Percentiles rank a stretch among this genome's conserved stretches.
These are phyloP conservation scores for Fagus sylvatica DNA, from an alignment of 306 rosid species.

Conservation along the genomic window DNA sequence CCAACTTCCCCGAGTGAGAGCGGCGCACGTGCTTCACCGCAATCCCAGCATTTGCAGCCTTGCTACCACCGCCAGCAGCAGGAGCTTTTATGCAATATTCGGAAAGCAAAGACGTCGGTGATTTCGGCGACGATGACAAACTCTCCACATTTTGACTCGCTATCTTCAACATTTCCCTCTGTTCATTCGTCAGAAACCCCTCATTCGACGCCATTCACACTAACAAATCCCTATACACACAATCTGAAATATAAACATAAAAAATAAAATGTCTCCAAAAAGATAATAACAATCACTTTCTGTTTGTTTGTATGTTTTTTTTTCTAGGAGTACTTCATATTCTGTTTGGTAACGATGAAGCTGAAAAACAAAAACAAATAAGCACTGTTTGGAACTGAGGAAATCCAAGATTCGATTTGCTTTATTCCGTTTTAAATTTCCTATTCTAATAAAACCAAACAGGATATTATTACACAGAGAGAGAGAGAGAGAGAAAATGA, in stretches of 20 bases:
- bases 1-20: constrained; percentile 80
- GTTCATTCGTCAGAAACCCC: constrained; percentile 90
- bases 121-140: constrained; percentile 86
- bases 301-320: too few relatives aligned
- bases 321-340: too few relatives aligned
- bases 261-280: background rate
- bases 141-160: constrained; percentile 75
- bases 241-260: background rate
- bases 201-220: constrained; percentile 76
- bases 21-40: constrained; percentile 84
- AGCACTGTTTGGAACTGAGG: too few relatives aligned
- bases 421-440: background rate
- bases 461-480: background rate
- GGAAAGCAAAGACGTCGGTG: constrained; percentile 68
- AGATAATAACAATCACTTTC: too few relatives aligned
- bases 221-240: constrained; percentile 4
- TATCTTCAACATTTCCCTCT: constrained; percentile 74
- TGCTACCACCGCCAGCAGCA: constrained; percentile 47
- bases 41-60: constrained; percentile 70
- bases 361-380: too few relatives aligned
- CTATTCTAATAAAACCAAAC: constrained; percentile 23
- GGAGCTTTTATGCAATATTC: constrained; percentile 84
- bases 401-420: background rate
- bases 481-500: background rate
- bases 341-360: too few relatives aligned